These are phyloP conservation scores for Podospora comata DNA, from an alignment of 495 filamentous ascomycete genomes.

Conservation along the genomic window DNA sequence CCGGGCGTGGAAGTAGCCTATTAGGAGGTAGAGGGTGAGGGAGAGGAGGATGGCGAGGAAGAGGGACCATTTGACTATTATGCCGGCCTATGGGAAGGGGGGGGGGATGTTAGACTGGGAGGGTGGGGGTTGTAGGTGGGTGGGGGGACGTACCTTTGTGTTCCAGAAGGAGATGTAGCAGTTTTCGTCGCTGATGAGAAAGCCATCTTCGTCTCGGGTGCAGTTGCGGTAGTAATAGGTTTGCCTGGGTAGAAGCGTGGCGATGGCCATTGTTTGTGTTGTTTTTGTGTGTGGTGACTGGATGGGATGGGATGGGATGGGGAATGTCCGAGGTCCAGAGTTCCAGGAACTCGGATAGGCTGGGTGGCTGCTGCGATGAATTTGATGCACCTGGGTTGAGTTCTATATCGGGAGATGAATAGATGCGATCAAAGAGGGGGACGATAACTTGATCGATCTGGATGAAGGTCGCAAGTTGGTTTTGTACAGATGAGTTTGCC, in stretches of 20 bases:
- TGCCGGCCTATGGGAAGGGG: slow-evolving; percentile 44
- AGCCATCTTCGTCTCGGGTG: slow-evolving; percentile 25
- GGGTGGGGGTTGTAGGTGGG: background rate
- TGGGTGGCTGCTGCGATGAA: background rate
- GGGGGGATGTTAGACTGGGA: no score
- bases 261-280: slow-evolving; percentile 12
- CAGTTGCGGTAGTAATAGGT: slow-evolving; percentile 18
- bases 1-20: slow-evolving; percentile 66
- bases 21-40: slow-evolving; percentile 52
- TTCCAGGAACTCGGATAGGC: background rate
- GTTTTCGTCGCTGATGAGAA: slow-evolving; percentile 33
- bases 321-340: background rate
- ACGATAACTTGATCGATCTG: background rate
- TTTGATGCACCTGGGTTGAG: background rate
- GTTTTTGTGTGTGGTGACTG: background rate
- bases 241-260: slow-evolving; percentile 15
- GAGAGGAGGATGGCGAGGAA: slow-evolving; percentile 55
- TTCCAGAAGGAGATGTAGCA: slow-evolving; percentile 46
- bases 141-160: slow-evolving; percentile 31
- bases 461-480: background rate
- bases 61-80: slow-evolving; percentile 66
- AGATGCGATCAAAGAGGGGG: background rate
- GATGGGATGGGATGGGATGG: background rate
- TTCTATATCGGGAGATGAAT: background rate
- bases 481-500: background rate